A percentile compares a stretch with the other conserved stretches of the same genome.
Conservation (phyloP, 2,329 filamentous ascomycete species). For the Colletotrichum zoysiae region DNA sequence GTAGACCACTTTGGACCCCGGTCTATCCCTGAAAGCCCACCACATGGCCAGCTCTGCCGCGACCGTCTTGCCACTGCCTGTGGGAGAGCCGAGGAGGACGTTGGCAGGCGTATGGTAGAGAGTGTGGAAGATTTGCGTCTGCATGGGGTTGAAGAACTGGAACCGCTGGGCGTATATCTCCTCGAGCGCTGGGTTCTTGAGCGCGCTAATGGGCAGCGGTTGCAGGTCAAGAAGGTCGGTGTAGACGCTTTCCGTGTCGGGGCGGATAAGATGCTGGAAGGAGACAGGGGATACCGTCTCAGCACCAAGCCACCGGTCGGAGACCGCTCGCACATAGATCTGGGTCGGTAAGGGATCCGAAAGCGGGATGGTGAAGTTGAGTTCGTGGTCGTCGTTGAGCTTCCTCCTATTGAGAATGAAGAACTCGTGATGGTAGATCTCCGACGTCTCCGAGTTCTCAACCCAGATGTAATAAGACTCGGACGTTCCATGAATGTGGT, state of each 20-base stretch:
- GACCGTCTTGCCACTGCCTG: slow-evolving; percentile 97
- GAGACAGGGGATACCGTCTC: slow-evolving; percentile 96
- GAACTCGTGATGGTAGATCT: slow-evolving; percentile 98
- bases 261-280: slow-evolving; percentile 96
- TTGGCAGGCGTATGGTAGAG: slow-evolving; percentile 94
- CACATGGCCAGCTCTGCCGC: slow-evolving; percentile 98
- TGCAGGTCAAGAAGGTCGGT: slow-evolving; percentile 94
- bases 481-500: slow-evolving; percentile 90
- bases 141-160: slow-evolving; percentile 99
- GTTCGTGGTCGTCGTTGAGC: slow-evolving; percentile 94
- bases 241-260: slow-evolving; percentile 97
- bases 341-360: slow-evolving; percentile 94
- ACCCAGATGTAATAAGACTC: slow-evolving; percentile 99
- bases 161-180: slow-evolving; percentile 91
- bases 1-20: slow-evolving; percentile 97
- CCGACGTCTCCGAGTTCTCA: slow-evolving; percentile 95
- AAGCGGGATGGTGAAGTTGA: slow-evolving; percentile 97
- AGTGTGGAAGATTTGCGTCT: slow-evolving; percentile 97
- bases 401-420: slow-evolving; percentile 94
- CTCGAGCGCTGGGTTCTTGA: slow-evolving; percentile 89
- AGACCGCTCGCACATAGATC: slow-evolving; percentile 95
- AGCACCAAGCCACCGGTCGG: slow-evolving; percentile 95
- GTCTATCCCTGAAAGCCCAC: slow-evolving; percentile 97
- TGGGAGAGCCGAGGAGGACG: slow-evolving; percentile 93
- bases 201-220: slow-evolving; percentile 85